A percentile compares a stretch with the other conserved stretches of the same genome.
Conservation (phyloP, 2,329 filamentous ascomycete species). For the Fusarium longipes region DNA sequence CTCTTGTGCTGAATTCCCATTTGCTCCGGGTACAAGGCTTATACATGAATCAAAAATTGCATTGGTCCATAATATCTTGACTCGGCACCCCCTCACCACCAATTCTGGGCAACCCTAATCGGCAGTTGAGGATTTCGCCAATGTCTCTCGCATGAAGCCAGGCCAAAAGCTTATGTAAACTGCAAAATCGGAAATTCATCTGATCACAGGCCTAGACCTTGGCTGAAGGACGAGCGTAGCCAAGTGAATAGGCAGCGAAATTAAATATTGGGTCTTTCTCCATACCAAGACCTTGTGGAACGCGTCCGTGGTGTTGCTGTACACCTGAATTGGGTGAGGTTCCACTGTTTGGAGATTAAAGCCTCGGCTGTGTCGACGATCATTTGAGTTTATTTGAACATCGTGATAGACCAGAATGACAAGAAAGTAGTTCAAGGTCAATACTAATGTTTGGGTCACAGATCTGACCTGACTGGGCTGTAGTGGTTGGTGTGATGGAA, state of each 20-base stretch:
- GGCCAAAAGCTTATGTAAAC: neutral
- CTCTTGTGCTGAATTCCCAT: neutral
- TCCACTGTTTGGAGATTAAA: neutral
- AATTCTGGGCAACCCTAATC: neutral
- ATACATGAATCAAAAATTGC: neutral
- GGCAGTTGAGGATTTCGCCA: neutral
- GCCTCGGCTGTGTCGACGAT: neutral
- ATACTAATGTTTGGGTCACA: neutral
- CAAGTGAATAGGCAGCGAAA: constrained; percentile 32
- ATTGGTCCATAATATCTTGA: neutral
- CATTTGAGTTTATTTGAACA: neutral
- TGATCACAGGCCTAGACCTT: constrained; percentile 7
- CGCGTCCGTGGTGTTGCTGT: neutral
- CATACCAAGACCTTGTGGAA: constrained; percentile 10
- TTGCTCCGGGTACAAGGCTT: neutral
- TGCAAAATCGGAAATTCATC: neutral
- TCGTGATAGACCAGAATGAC: neutral
- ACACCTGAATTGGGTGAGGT: constrained; percentile 18
- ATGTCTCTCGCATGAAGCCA: neutral
- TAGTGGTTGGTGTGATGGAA: neutral
- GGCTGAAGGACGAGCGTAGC: neutral
- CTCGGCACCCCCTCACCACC: neutral
- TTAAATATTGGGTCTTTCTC: constrained; percentile 28
- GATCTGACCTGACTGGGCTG: neutral
- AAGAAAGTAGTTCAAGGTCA: neutral